Evolutionary conservation across 1,284 basidiomycete species (phyloP).

Genomic region (Malassezia arunalokei): DNA sequence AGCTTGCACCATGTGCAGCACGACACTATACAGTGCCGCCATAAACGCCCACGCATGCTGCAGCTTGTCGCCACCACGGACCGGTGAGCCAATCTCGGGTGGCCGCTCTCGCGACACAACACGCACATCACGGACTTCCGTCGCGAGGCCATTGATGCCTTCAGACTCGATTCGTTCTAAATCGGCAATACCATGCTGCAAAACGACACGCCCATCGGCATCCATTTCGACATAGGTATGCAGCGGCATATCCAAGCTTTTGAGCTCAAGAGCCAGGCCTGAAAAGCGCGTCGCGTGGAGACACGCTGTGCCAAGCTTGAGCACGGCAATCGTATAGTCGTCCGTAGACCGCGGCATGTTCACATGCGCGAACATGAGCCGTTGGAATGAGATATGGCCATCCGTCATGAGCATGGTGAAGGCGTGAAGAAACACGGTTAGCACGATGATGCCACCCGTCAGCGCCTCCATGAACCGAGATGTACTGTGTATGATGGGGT

Average conservation of each 20-base stretch:
- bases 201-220: slow-evolving; percentile 12
- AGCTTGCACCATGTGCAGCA: background rate
- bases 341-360: slow-evolving; percentile 26
- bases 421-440: slow-evolving; percentile 29
- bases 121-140: slow-evolving; percentile 24
- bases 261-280: slow-evolving; percentile 29
- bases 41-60: background rate
- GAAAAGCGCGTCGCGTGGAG: slow-evolving; percentile 36
- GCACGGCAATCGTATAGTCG: slow-evolving; percentile 33
- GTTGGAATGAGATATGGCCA: slow-evolving; percentile 18
- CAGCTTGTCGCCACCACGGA: slow-evolving; percentile 12
- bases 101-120: slow-evolving; percentile 13
- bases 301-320: slow-evolving; percentile 39
- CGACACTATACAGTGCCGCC: slow-evolving; percentile 5
- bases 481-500: slow-evolving; percentile 31
- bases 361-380: slow-evolving; percentile 24
- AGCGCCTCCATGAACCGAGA: slow-evolving; percentile 28
- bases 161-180: slow-evolving; percentile 1
- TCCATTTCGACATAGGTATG: slow-evolving; percentile 33
- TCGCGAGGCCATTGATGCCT: slow-evolving; percentile 16
- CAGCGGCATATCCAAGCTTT: slow-evolving; percentile 20
- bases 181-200: slow-evolving; percentile 7
- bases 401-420: slow-evolving; percentile 34
- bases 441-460: slow-evolving; percentile 22
- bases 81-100: slow-evolving; percentile 3